Percentiles rank a stretch among this genome's conserved stretches.
phyloP scores from a whole-genome alignment of 1,284 basidiomycete genomes.

The Apiotrichum siamense region DNA sequence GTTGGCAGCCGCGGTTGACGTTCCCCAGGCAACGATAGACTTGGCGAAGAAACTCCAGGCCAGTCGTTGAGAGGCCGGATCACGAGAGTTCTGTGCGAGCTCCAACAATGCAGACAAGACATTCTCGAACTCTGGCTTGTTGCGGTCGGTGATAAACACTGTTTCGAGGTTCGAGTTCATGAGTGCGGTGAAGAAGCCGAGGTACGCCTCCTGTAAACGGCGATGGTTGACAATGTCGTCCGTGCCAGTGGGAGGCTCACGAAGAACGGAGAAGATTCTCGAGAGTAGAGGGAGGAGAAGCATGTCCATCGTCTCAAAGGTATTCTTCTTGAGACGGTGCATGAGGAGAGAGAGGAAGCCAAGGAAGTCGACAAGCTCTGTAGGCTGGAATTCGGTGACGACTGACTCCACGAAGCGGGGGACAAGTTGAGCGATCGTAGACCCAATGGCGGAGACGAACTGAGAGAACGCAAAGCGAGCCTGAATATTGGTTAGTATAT shows the following conservation, averaged over 20 bases:
- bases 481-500: slow-evolving; percentile 35
- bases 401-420: slow-evolving; percentile 71
- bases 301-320: slow-evolving; percentile 71
- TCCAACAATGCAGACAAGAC: slow-evolving; percentile 60
- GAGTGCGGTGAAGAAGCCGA: slow-evolving; percentile 74
- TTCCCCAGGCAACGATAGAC: slow-evolving; percentile 69
- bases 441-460: slow-evolving; percentile 82
- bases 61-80: slow-evolving; percentile 68
- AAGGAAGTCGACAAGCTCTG: slow-evolving; percentile 92
- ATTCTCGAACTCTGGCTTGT: slow-evolving; percentile 70
- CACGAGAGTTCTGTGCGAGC: slow-evolving; percentile 66
- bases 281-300: slow-evolving; percentile 78
- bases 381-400: slow-evolving; percentile 82
- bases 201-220: slow-evolving; percentile 88
- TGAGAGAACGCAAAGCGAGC: slow-evolving; percentile 92
- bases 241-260: slow-evolving; percentile 78
- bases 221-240: slow-evolving; percentile 78
- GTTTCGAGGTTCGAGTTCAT: slow-evolving; percentile 73
- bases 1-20: slow-evolving; percentile 49
- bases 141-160: slow-evolving; percentile 70
- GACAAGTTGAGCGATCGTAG: slow-evolving; percentile 52
- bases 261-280: slow-evolving; percentile 75
- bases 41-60: slow-evolving; percentile 73
- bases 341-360: slow-evolving; percentile 87
- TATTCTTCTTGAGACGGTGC: slow-evolving; percentile 68